A percentile compares a stretch with the other conserved stretches of the same genome.
Conservation (phyloP, 768 basidiomycete species). For the Lenzites betulinus region DNA sequence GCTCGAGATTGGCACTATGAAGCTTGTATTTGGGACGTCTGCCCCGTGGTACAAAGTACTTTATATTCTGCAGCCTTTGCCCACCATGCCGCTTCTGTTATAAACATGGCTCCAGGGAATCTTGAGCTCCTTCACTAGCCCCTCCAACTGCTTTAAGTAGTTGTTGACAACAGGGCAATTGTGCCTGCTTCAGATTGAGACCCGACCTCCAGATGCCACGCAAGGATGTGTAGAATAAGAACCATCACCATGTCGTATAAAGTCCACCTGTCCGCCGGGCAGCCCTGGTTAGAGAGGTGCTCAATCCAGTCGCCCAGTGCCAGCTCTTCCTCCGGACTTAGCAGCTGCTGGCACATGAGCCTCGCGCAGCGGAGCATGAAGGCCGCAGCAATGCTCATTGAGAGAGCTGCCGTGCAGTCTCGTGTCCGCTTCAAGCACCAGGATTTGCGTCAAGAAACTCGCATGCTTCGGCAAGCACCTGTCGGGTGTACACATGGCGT, state of each 20-base stretch:
- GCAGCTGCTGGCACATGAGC: constrained; percentile 24
- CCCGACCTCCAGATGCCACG: constrained; percentile 30
- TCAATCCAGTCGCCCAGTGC: constrained; percentile 26
- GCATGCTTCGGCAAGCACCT: no score
- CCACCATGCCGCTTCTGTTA: constrained; percentile 25
- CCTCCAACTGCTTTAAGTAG: constrained; percentile 10
- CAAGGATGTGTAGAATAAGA: constrained; percentile 25
- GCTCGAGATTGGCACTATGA: constrained; percentile 40
- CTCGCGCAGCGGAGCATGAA: constrained; percentile 4
- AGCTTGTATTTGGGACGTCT: constrained; percentile 25
- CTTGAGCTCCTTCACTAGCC: constrained; percentile 5
- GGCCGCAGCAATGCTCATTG: no score
- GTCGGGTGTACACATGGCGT: no score
- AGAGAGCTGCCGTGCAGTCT: no score
- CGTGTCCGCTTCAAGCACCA: no score
- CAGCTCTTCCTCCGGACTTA: constrained; percentile 20
- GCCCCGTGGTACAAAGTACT: constrained; percentile 24
- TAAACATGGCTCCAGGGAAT: constrained; percentile 25
- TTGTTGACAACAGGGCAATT: constrained; percentile 24
- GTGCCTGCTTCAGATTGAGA: constrained; percentile 37
- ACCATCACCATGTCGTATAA: constrained; percentile 21
- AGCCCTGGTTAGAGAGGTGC: constrained; percentile 11
- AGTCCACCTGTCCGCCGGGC: constrained; percentile 19
- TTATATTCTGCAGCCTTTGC: constrained; percentile 3
- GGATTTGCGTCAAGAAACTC: no score